A percentile compares a stretch with the other conserved stretches of the same genome.
Conservation (phyloP, 352 stramenopile genomes). For the Phytopythium delawarense region DNA sequence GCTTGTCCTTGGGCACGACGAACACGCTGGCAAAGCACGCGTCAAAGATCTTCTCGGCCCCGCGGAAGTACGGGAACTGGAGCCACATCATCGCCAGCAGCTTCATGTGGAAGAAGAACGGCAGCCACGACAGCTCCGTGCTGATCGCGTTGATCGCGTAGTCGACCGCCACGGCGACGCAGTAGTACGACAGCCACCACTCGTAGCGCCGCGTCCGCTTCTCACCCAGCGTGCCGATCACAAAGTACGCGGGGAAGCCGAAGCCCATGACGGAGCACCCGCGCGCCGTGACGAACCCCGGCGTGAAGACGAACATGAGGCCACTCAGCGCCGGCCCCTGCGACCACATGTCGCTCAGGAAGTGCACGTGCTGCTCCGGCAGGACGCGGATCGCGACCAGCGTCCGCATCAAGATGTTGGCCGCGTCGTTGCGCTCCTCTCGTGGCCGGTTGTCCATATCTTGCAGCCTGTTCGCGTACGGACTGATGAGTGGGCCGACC, state of each 20-base stretch:
- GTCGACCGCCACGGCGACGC: constrained; percentile 61
- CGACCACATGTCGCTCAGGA: constrained; percentile 74
- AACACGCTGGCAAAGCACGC: constrained; percentile 70
- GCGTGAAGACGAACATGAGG: constrained; percentile 84
- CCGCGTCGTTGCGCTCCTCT: constrained; percentile 28
- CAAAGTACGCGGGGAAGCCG: constrained; percentile 80
- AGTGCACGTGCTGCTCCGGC: constrained; percentile 55
- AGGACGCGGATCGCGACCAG: constrained; percentile 64
- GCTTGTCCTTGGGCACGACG: constrained; percentile 37
- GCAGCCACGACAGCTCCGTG: constrained; percentile 66
- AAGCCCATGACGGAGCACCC: constrained; percentile 74
- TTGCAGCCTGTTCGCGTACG: constrained; percentile 66
- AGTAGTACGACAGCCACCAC: constrained; percentile 87
- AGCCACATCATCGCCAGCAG: constrained; percentile 84
- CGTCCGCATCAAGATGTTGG: constrained; percentile 65
- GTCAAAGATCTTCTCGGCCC: constrained; percentile 81
- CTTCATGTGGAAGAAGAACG: constrained; percentile 86
- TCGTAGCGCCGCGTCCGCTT: constrained; percentile 78
- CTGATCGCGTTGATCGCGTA: constrained; percentile 59
- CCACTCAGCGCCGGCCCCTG: constrained; percentile 73
- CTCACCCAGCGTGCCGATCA: constrained; percentile 70
- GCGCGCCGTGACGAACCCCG: constrained; percentile 73
- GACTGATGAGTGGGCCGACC: constrained; percentile 60
- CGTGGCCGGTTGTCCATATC: constrained; percentile 23
- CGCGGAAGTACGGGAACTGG: constrained; percentile 89